A percentile compares a stretch with the other conserved stretches of the same genome.
These are phyloP conservation scores for Heteromeles arbutifolia DNA, from an alignment of 306 rosid genomes.

Conservation along the genomic window DNA sequence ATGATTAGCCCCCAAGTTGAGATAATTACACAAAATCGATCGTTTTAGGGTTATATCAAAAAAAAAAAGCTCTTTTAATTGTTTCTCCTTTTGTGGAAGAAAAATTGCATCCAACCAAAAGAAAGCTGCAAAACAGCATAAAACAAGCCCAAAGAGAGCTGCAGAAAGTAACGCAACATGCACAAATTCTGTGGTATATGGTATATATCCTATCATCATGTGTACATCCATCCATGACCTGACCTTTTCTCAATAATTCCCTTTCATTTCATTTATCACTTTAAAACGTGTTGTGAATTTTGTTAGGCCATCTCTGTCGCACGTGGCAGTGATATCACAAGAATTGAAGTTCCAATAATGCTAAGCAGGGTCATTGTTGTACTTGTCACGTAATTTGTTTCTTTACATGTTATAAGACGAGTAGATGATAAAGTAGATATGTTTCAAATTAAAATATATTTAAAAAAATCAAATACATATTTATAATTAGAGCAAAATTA, in stretches of 20 bases:
- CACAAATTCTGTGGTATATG: background rate
- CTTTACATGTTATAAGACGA: no score
- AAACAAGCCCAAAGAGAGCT: constrained; percentile 1
- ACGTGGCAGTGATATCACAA: background rate
- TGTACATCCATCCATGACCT: background rate
- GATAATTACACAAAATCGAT: background rate
- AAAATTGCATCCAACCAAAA: background rate
- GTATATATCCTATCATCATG: background rate
- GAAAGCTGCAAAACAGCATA: constrained; percentile 9
- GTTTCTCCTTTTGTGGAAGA: background rate
- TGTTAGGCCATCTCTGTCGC: background rate
- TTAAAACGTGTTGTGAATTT: background rate
- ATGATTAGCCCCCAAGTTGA: background rate
- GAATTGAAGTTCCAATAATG: background rate
- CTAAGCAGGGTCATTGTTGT: background rate
- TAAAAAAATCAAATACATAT: background rate
- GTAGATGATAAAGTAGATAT: no score
- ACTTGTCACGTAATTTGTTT: background rate
- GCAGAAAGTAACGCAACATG: constrained; percentile 4
- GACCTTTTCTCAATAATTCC: background rate
- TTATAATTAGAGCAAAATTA: no score
- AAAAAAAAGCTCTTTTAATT: background rate
- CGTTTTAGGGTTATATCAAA: background rate
- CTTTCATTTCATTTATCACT: background rate
- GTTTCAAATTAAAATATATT: no score